Percentiles rank a stretch among this genome's conserved stretches.
These are phyloP conservation scores for Populus ilicifolia DNA, from an alignment of 345 rosid genomes.

Conservation along the genomic window DNA sequence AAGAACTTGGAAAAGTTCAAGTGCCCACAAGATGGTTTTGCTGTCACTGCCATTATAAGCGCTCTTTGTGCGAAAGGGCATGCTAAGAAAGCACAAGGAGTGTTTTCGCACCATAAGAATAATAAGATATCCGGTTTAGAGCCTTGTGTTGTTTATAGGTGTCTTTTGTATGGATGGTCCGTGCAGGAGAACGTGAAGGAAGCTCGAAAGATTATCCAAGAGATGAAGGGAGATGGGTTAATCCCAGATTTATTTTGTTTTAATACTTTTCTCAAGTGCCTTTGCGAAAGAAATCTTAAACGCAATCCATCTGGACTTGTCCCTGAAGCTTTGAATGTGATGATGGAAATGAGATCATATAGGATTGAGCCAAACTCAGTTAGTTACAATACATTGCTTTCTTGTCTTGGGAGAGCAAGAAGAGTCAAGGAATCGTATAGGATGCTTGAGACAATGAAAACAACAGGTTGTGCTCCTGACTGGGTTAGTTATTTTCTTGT, in stretches of 20 bases:
- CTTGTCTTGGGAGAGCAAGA: slow-evolving; percentile 67
- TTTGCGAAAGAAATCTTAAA: slow-evolving; percentile 56
- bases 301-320: slow-evolving; percentile 79
- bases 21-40: slow-evolving; percentile 53
- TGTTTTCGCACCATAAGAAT: slow-evolving; percentile 62
- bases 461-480: slow-evolving; percentile 50
- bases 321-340: slow-evolving; percentile 77
- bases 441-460: slow-evolving; percentile 68
- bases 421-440: slow-evolving; percentile 71
- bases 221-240: slow-evolving; percentile 61
- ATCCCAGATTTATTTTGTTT: slow-evolving; percentile 66
- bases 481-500: slow-evolving; percentile 80
- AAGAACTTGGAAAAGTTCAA: slow-evolving; percentile 78
- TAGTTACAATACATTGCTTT: slow-evolving; percentile 73
- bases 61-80: slow-evolving; percentile 81
- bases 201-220: slow-evolving; percentile 63
- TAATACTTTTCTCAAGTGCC: slow-evolving; percentile 65
- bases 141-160: slow-evolving; percentile 50
- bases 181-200: slow-evolving; percentile 58
- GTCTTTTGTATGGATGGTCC: slow-evolving; percentile 71
- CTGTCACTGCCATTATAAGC: slow-evolving; percentile 51
- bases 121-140: slow-evolving; percentile 38
- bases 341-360: slow-evolving; percentile 78
- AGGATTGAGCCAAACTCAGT: slow-evolving; percentile 51
- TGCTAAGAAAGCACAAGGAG: slow-evolving; percentile 76